Conservation (phyloP, 140 eudicot genomes). For the Ambrosia hybrid region DNA sequence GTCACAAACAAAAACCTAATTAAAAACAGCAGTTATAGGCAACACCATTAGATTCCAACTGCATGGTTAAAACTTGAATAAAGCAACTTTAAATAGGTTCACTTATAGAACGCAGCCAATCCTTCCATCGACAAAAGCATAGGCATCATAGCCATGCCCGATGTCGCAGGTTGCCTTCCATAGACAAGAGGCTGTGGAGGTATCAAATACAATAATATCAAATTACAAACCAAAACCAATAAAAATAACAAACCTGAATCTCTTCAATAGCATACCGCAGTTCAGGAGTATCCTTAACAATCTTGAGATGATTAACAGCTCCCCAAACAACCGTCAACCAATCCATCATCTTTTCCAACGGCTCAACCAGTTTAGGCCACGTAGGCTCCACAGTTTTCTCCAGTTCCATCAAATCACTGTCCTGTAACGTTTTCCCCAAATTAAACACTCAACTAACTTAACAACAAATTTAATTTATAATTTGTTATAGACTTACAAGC, state of each 20-base stretch:
- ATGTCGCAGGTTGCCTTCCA: conserved; percentile 73
- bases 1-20: not conserved
- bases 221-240: too few species aligned
- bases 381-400: conserved; percentile 86
- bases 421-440: conserved; percentile 43
- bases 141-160: conserved; percentile 97
- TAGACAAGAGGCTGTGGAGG: conserved; percentile 74
- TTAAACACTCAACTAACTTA: conserved; percentile 18
- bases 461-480: not conserved
- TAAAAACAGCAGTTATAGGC: not conserved
- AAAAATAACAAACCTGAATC: conserved; percentile 89
- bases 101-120: conserved; percentile 95
- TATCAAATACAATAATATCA: too few species aligned
- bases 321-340: conserved; percentile 85
- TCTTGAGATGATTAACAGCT: conserved; percentile 85
- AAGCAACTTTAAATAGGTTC: not conserved
- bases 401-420: conserved; percentile 64
- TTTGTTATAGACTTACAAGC: conserved; percentile 51
- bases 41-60: not conserved
- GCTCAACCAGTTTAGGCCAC: conserved; percentile 88
- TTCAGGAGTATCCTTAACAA: conserved; percentile 77
- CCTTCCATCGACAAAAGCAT: conserved; percentile 99
- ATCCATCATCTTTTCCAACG: conserved; percentile 75
- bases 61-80: too few species aligned
- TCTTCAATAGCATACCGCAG: conserved; percentile 95